Evolutionary conservation across 768 basidiomycete species (phyloP).

Genomic region (Russula virescens): DNA sequence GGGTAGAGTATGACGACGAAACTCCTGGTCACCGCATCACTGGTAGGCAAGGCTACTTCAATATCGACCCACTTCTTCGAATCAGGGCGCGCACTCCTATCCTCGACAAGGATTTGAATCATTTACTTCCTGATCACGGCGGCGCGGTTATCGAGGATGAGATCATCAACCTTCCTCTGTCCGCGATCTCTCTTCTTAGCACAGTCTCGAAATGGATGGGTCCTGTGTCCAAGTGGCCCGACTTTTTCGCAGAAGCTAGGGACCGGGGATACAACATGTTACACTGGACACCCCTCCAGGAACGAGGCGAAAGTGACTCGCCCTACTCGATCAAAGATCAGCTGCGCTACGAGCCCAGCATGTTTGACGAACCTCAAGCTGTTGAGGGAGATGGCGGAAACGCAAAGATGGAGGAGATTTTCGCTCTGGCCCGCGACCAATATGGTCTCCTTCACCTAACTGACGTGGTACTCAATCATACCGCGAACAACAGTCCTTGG

Average conservation of each 20-base stretch:
- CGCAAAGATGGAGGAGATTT: conserved; percentile 52
- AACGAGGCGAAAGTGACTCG: conserved; percentile 81
- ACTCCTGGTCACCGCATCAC: conserved; percentile 55
- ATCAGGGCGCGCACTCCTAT: conserved; percentile 69
- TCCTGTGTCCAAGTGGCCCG: conserved; percentile 65
- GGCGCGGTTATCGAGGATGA: conserved; percentile 49
- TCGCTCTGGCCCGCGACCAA: conserved; percentile 71
- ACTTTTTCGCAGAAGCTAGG: conserved; percentile 76
- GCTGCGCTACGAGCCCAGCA: conserved; percentile 67
- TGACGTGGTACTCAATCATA: conserved; percentile 97
- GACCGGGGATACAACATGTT: conserved; percentile 96
- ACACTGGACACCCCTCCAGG: conserved; percentile 93
- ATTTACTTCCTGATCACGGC: conserved; percentile 47
- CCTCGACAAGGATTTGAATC: conserved; percentile 48
- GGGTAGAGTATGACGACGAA: conserved; percentile 82
- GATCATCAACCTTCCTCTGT: conserved; percentile 68
- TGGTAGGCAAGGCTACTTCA: conserved; percentile 91
- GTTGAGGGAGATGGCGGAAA: conserved; percentile 46
- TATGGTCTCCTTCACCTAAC: conserved; percentile 87
- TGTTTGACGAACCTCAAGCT: conserved; percentile 45
- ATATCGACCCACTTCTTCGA: conserved; percentile 86
- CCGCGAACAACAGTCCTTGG: conserved; percentile 92
- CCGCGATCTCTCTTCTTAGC: conserved; percentile 84
- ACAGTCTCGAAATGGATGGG: conserved; percentile 99
- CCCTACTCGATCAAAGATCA: conserved; percentile 95